A percentile compares a stretch with the other conserved stretches of the same genome.
phyloP scores from a whole-genome alignment of 2,329 filamentous ascomycete species.

The Cordyceps sp. region DNA sequence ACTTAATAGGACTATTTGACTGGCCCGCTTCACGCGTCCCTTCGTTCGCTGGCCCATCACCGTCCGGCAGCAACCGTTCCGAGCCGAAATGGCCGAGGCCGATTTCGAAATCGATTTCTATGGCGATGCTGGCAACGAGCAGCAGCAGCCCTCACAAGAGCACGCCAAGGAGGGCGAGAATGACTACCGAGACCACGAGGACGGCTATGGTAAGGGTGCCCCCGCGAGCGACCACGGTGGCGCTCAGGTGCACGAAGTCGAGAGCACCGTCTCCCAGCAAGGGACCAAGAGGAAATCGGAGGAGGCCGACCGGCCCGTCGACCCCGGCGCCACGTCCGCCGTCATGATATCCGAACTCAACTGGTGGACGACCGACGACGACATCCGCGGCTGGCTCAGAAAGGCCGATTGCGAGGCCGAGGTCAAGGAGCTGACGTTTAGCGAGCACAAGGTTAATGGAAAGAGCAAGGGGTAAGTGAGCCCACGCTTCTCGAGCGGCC shows the following conservation, averaged over 20 bases:
- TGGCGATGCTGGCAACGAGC: constrained; percentile 37
- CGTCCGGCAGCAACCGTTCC: neutral
- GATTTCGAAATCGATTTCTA: constrained; percentile 62
- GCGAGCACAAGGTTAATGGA: constrained; percentile 96
- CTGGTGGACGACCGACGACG: constrained; percentile 96
- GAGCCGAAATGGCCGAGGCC: constrained; percentile 49
- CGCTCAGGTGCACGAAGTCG: constrained; percentile 6
- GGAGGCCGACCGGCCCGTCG: constrained; percentile 40
- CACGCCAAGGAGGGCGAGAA: constrained; percentile 22
- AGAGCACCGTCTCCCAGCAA: constrained; percentile 15
- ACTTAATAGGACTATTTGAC: constrained; percentile 4
- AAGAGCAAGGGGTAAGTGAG: constrained; percentile 86
- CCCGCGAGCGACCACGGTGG: constrained; percentile 9
- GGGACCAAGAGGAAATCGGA: constrained; percentile 45
- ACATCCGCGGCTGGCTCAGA: constrained; percentile 73
- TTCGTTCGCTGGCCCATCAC: no score
- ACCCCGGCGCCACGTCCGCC: constrained; percentile 47
- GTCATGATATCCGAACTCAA: constrained; percentile 78
- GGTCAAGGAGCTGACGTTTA: constrained; percentile 86
- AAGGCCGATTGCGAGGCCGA: constrained; percentile 70
- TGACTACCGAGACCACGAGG: constrained; percentile 16
- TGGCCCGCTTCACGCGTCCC: no score
- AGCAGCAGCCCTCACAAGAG: constrained; percentile 16
- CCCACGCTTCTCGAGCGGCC: no score
- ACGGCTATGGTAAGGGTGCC: constrained; percentile 20